A percentile compares a stretch with the other conserved stretches of the same genome.
Conservation (phyloP, 495 filamentous ascomycete species). For the Lepidopterella palustris region DNA sequence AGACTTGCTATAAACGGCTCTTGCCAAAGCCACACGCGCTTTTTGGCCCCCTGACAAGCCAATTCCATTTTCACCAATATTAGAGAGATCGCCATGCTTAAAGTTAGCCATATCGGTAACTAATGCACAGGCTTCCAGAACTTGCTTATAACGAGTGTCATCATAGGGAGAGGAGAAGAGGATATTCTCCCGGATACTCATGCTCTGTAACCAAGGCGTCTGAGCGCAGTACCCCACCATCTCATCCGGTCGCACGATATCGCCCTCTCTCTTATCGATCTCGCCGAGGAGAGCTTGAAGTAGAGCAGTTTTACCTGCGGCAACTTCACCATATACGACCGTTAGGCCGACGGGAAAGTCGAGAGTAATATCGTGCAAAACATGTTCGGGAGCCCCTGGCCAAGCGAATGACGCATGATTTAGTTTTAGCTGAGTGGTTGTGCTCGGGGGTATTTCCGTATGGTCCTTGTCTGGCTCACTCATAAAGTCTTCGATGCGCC, state of each 20-base stretch:
- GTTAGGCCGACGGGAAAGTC: constrained; percentile 60
- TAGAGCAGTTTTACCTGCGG: constrained; percentile 72
- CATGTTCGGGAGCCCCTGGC: constrained; percentile 56
- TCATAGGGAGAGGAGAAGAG: constrained; percentile 70
- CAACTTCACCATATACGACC: constrained; percentile 64
- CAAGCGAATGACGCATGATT: constrained; percentile 66
- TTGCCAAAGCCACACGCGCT: constrained; percentile 37
- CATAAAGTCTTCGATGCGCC: constrained; percentile 80
- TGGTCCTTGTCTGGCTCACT: constrained; percentile 66
- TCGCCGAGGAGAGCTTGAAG: constrained; percentile 75
- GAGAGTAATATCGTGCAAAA: constrained; percentile 58
- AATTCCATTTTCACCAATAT: constrained; percentile 40
- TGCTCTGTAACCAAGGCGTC: constrained; percentile 84
- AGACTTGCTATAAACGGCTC: constrained; percentile 37
- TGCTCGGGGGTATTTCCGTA: constrained; percentile 28
- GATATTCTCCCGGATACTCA: constrained; percentile 83
- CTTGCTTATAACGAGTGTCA: constrained; percentile 47
- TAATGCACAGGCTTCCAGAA: constrained; percentile 38
- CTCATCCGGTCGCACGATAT: constrained; percentile 53
- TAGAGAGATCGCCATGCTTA: constrained; percentile 37
- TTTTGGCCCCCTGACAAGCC: constrained; percentile 39
- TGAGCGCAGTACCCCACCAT: constrained; percentile 78
- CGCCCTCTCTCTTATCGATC: constrained; percentile 58
- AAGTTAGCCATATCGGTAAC: constrained; percentile 36
- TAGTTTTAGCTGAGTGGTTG: constrained; percentile 44